phyloP scores from a whole-genome alignment of 2,329 filamentous ascomycete genomes.

The Trematosphaeria pertusa region DNA sequence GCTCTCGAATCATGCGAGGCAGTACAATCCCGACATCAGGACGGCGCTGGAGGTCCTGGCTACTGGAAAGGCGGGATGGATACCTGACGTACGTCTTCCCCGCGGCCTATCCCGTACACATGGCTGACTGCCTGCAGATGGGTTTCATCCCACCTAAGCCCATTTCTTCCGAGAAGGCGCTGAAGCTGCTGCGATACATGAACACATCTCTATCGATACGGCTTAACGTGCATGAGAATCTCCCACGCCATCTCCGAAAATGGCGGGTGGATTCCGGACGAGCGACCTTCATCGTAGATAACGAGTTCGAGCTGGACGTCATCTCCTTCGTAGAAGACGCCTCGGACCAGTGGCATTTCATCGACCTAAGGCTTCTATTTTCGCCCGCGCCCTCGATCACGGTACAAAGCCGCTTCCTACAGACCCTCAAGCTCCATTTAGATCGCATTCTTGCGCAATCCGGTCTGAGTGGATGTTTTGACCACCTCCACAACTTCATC shows the following conservation, averaged over 20 bases:
- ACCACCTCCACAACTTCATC: constrained; percentile 84
- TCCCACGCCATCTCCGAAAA: constrained; percentile 78
- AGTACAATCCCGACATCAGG: constrained; percentile 88
- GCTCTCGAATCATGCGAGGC: constrained; percentile 73
- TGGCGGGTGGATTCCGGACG: constrained; percentile 85
- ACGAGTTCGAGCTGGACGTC: constrained; percentile 92
- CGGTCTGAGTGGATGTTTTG: constrained; percentile 81
- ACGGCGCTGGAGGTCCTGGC: constrained; percentile 87
- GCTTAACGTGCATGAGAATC: constrained; percentile 82
- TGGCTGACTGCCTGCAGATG: constrained; percentile 56
- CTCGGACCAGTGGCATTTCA: constrained; percentile 87
- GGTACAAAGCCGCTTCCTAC: constrained; percentile 63
- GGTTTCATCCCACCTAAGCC: constrained; percentile 78
- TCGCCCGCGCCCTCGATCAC: constrained; percentile 69
- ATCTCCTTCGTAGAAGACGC: constrained; percentile 87
- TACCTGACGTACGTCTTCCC: constrained; percentile 71
- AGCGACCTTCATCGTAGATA: constrained; percentile 81
- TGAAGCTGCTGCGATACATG: constrained; percentile 78
- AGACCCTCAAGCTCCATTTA: constrained; percentile 71
- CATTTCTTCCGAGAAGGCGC: constrained; percentile 73
- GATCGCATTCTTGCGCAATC: constrained; percentile 74
- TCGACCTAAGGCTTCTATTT: constrained; percentile 88
- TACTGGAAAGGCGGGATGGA: constrained; percentile 76
- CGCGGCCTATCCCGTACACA: background rate
- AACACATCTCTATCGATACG: constrained; percentile 84